Conservation (phyloP, 2,329 filamentous ascomycete species). For the Colletotrichum cereale region DNA sequence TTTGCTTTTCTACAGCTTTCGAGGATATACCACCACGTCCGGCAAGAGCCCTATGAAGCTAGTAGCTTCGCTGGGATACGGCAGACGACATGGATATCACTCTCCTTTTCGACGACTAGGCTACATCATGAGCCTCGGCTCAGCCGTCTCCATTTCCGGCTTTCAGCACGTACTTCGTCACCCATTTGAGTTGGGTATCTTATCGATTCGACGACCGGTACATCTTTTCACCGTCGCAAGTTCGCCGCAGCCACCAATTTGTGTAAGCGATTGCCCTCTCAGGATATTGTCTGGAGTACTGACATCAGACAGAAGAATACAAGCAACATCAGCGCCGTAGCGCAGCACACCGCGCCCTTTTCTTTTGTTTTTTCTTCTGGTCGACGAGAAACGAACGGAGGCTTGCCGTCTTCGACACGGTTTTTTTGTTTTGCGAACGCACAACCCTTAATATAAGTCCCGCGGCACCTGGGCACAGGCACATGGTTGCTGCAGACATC, state of each 20-base stretch:
- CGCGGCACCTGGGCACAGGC: constrained; percentile 9
- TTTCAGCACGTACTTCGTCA: neutral
- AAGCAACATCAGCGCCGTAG: constrained; percentile 4
- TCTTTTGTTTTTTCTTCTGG: neutral
- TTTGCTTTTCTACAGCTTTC: neutral
- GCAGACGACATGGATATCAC: neutral
- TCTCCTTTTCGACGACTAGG: neutral
- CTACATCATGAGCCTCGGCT: neutral
- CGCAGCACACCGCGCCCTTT: constrained; percentile 19
- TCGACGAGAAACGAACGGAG: neutral
- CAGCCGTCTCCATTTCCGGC: neutral
- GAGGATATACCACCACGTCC: neutral
- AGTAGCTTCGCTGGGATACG: neutral
- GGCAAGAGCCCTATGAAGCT: neutral
- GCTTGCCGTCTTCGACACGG: neutral
- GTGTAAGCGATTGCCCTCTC: constrained; percentile 14
- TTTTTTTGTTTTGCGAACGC: neutral
- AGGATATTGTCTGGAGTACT: neutral
- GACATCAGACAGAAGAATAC: constrained; percentile 16
- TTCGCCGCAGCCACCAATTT: constrained; percentile 11
- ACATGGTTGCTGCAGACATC: constrained; percentile 11
- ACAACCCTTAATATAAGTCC: constrained; percentile 32
- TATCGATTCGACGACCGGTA: constrained; percentile 1
- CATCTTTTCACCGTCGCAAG: constrained; percentile 6
- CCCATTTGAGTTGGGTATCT: constrained; percentile 24